Base-by-base conservation (phyloP, 1,284 basidiomycete genomes). In the Boletus semigastroideus region DNA sequence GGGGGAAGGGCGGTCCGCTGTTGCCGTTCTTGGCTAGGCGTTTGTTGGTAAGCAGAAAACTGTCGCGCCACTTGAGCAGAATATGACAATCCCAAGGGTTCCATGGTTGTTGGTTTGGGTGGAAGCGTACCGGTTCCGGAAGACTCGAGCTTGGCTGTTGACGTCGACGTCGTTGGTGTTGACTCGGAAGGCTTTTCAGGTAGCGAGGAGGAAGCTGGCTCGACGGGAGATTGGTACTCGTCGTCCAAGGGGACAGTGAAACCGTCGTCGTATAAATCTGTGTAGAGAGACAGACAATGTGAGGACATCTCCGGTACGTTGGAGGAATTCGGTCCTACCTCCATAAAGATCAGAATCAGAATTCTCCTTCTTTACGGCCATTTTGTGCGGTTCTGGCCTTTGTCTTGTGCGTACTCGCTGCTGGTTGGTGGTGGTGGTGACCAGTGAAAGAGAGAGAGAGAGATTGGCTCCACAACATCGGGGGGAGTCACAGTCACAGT, bases 31-130 rank as follows among this genome's bases (percentile, higher is more conserved):
- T 86, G 84, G 52, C 81, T 83, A 0, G 84, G 83, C 4, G 82
- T 84, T 63, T 86, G 84, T 52, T 83, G 80, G 59, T 86, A 86
- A 6, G 74, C 72, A 13, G 84, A 84, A 54, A 86, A 86, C 62
- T 86, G 84, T 52, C 83, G 80, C 9, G 83, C 84, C n/a, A 86
- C 78, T 63, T 86, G 84, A 0, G 84, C 84, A 10, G 84, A 86
- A 60, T 86, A 86, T 2, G 84, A 86, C 41, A 68, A 5, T 12
- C 52, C 48, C 25, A 48, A 13, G 31, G 59, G 16, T 5, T 66
- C 65, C 14, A 63, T 16, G 28, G 55, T 28, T 42, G 63, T 14
- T 37, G 65, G 67, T 34, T 67, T 67, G 19, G 67, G 59, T 39
- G 65, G 66, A 6, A 86, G 61, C 2, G 65, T 64, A 41, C 47